A percentile compares a stretch with the other conserved stretches of the same genome.
These are phyloP conservation scores for Tubosaeta sp. DNA, from an alignment of 768 basidiomycete genomes.

Conservation along the genomic window DNA sequence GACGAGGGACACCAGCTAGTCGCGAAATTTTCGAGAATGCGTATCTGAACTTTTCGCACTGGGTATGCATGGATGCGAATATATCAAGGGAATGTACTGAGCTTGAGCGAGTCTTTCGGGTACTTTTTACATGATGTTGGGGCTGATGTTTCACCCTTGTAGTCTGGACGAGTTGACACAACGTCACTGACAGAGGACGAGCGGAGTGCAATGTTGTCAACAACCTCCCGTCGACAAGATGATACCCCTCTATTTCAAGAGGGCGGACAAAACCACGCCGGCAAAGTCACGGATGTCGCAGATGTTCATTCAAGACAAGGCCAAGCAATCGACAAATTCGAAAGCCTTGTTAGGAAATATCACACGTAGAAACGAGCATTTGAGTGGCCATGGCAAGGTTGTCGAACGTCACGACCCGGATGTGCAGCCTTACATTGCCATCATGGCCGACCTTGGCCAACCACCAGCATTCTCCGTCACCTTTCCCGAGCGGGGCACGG, in stretches of 20 bases:
- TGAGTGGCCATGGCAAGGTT: background rate
- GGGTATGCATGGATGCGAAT: conserved; percentile 10
- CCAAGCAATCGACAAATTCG: background rate
- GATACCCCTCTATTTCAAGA: conserved; percentile 13
- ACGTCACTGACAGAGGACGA: conserved; percentile 14
- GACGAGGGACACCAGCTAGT: background rate
- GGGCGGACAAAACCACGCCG: too few species aligned
- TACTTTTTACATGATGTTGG: background rate
- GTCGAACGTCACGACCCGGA: background rate
- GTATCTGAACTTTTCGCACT: conserved; percentile 12
- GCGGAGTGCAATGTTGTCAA: conserved; percentile 13
- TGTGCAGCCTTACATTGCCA: conserved; percentile 3
- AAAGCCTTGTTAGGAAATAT: background rate
- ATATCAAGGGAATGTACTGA: background rate
- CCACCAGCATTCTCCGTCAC: conserved; percentile 1
- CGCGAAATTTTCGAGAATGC: conserved; percentile 5
- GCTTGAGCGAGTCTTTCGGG: background rate
- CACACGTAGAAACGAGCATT: background rate
- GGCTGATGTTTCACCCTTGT: background rate
- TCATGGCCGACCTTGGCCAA: conserved; percentile 10
- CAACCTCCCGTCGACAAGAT: conserved; percentile 13
- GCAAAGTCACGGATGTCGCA: conserved; percentile 4
- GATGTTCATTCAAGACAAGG: conserved; percentile 19
- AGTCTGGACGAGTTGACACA: conserved; percentile 5
- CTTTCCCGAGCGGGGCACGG: background rate